Evolutionary conservation across 2,329 filamentous ascomycete genomes (phyloP).

Genomic region (Thermochaetoides dissita): DNA sequence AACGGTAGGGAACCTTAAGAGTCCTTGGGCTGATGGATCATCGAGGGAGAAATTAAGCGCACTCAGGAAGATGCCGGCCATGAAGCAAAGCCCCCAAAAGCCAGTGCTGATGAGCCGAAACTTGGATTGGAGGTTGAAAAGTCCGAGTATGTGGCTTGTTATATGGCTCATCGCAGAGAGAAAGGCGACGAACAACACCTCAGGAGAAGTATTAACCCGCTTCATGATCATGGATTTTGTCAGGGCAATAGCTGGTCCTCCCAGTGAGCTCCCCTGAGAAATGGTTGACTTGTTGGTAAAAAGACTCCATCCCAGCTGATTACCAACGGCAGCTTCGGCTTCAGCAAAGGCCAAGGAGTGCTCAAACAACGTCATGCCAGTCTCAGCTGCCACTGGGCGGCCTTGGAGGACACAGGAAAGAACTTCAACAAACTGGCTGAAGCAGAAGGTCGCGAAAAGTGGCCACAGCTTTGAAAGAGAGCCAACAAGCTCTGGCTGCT

Average conservation of each 20-base stretch:
- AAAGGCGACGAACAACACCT: conserved; percentile 73
- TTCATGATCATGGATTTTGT: conserved; percentile 57
- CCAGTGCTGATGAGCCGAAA: conserved; percentile 77
- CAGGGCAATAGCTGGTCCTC: conserved; percentile 27
- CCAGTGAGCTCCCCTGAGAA: too few species aligned
- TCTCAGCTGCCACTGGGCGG: conserved; percentile 65
- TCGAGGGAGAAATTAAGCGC: conserved; percentile 48
- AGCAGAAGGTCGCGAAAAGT: conserved; percentile 52
- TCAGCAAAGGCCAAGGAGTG: conserved; percentile 93
- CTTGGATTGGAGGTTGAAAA: conserved; percentile 64
- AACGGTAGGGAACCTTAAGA: conserved; percentile 82
- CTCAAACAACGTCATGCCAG: conserved; percentile 92
- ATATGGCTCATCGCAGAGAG: conserved; percentile 84
- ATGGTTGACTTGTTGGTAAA: conserved; percentile 30
- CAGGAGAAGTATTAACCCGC: conserved; percentile 75
- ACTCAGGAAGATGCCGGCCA: conserved; percentile 71
- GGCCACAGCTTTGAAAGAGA: conserved; percentile 68
- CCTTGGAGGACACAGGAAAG: conserved; percentile 80
- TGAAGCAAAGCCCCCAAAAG: conserved; percentile 82
- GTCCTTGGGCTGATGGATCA: conserved; percentile 45
- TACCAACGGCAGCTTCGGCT: conserved; percentile 75
- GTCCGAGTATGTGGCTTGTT: conserved; percentile 67
- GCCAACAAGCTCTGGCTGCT: conserved; percentile 49
- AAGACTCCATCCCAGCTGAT: conserved; percentile 58
- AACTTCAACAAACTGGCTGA: conserved; percentile 81